Conservation (phyloP, 2,329 filamentous ascomycete species). For the Lachnellula arida region DNA sequence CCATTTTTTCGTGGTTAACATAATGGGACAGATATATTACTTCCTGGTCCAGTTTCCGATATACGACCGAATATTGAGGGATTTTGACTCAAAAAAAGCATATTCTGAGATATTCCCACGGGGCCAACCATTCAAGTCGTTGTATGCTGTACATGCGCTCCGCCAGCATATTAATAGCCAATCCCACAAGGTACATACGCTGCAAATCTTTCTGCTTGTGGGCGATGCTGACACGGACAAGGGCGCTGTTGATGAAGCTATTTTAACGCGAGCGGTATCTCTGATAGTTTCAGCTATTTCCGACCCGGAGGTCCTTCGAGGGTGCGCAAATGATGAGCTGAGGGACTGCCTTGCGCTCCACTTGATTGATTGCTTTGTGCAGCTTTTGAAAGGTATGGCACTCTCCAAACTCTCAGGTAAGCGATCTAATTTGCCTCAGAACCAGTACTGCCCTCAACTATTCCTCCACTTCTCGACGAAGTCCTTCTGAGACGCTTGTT, state of each 20-base stretch:
- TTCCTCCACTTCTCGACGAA: conserved; percentile 30
- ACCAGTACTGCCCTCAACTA: conserved; percentile 32
- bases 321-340: conserved; percentile 39
- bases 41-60: conserved; percentile 68
- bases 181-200: conserved; percentile 27
- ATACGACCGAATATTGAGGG: conserved; percentile 55
- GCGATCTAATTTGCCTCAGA: conserved; percentile 33
- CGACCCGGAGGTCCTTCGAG: conserved; percentile 48
- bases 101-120: conserved; percentile 62
- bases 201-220: conserved; percentile 34
- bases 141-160: conserved; percentile 69
- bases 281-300: conserved; percentile 58
- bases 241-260: conserved; percentile 29
- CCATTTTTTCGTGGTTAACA: conserved; percentile 2
- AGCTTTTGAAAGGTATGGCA: conserved; percentile 49
- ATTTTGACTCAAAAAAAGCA: conserved; percentile 51
- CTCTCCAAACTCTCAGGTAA: not conserved
- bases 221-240: conserved; percentile 11
- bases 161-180: conserved; percentile 49
- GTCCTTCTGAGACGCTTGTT: conserved; percentile 32
- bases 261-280: conserved; percentile 42
- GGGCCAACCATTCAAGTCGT: conserved; percentile 64
- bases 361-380: conserved; percentile 53
- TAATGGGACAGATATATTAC: conserved; percentile 53
- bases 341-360: conserved; percentile 47